A percentile compares a stretch with the other conserved stretches of the same genome.
Conservation (phyloP, 2,329 filamentous ascomycete genomes). For the Fusarium foetens region DNA sequence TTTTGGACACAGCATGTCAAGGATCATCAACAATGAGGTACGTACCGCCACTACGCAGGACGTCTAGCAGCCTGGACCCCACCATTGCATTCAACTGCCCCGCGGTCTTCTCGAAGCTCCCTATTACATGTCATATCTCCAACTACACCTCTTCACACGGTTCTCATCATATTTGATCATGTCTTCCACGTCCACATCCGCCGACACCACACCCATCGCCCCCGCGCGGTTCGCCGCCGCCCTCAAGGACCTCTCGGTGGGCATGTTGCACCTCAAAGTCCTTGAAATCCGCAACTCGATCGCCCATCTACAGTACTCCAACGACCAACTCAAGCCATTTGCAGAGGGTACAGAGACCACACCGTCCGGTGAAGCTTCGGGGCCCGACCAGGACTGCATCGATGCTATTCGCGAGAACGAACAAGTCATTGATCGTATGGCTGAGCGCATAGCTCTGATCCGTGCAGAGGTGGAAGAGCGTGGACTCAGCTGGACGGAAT, state of each 20-base stretch:
- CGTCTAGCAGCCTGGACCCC: slow-evolving; percentile 36
- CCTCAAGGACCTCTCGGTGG: slow-evolving; percentile 72
- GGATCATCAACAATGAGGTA: slow-evolving; percentile 26
- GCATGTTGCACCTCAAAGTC: slow-evolving; percentile 76
- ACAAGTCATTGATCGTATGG: slow-evolving; percentile 73
- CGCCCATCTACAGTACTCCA: slow-evolving; percentile 77
- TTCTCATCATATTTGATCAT: slow-evolving; percentile 51
- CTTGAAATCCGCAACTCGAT: slow-evolving; percentile 81
- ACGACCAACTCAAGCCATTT: slow-evolving; percentile 76
- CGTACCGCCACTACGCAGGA: slow-evolving; percentile 27
- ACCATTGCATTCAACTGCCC: slow-evolving; percentile 31
- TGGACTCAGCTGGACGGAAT: slow-evolving; percentile 67
- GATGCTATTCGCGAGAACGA: slow-evolving; percentile 80
- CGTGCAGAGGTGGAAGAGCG: slow-evolving; percentile 70
- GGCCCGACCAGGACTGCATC: slow-evolving; percentile 74
- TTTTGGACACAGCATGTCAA: slow-evolving; percentile 31
- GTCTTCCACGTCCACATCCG: slow-evolving; percentile 64
- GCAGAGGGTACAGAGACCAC: slow-evolving; percentile 61
- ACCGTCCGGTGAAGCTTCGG: slow-evolving; percentile 27
- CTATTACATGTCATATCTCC: background rate
- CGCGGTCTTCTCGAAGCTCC: slow-evolving; percentile 14
- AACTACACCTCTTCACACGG: background rate
- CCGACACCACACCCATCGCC: slow-evolving; percentile 69
- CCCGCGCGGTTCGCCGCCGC: slow-evolving; percentile 73
- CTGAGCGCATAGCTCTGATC: slow-evolving; percentile 71